phyloP scores from a whole-genome alignment of 768 basidiomycete genomes.

The Astraeus odoratus region DNA sequence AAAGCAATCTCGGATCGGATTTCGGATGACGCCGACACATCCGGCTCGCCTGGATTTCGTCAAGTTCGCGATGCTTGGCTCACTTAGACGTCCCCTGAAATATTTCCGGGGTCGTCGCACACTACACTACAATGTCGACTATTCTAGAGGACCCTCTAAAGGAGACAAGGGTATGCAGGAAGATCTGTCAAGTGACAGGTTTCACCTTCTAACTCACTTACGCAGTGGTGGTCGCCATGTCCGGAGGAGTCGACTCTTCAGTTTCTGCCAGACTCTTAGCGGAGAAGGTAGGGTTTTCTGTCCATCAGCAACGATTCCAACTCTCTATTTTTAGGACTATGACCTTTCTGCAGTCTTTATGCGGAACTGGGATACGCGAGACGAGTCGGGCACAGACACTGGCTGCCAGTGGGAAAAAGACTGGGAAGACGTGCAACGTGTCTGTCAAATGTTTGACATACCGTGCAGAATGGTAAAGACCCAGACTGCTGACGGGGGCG shows the following conservation, averaged over 20 bases:
- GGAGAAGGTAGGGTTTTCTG: slow-evolving; percentile 41
- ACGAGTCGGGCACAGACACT: slow-evolving; percentile 70
- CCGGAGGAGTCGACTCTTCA: slow-evolving; percentile 92
- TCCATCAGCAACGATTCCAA: neutral
- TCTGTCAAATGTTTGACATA: slow-evolving; percentile 67
- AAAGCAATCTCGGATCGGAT: neutral
- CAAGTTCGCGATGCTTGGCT: slow-evolving; percentile 2
- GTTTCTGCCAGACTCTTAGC: slow-evolving; percentile 75
- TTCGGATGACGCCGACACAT: neutral
- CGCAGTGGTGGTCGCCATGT: slow-evolving; percentile 87
- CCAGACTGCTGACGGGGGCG: neutral
- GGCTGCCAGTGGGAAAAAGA: slow-evolving; percentile 96
- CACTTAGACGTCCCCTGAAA: slow-evolving; percentile 6
- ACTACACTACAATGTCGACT: slow-evolving; percentile 13
- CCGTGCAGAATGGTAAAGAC: slow-evolving; percentile 60
- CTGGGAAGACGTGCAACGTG: slow-evolving; percentile 82
- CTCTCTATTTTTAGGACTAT: slow-evolving; percentile 46
- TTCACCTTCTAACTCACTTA: neutral
- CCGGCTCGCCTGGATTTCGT: too few species aligned
- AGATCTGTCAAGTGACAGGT: neutral
- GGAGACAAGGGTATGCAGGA: slow-evolving; percentile 22
- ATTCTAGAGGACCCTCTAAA: slow-evolving; percentile 12
- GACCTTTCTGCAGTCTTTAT: slow-evolving; percentile 88
- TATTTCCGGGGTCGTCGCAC: neutral
- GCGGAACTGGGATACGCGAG: slow-evolving; percentile 91